Percentiles rank a stretch among this genome's conserved stretches.
phyloP scores from a whole-genome alignment of 345 rosid genomes.

The Salix udensis region DNA sequence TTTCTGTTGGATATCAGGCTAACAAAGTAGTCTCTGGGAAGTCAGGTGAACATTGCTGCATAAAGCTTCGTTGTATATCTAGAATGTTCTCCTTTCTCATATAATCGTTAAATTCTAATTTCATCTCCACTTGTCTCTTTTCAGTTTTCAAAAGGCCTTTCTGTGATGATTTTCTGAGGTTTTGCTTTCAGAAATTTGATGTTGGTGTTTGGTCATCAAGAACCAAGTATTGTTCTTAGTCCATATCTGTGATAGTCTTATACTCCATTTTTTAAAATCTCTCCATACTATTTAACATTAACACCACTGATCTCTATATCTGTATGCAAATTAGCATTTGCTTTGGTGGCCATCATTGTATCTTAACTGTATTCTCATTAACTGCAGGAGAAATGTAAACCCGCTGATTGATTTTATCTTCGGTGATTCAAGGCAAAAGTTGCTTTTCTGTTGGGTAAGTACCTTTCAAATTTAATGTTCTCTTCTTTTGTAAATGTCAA shows the following conservation, averaged over 20 bases:
- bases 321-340: neutral
- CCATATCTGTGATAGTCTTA: neutral
- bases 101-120: neutral
- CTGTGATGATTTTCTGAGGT: slow-evolving; percentile 26
- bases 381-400: slow-evolving; percentile 24
- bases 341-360: neutral
- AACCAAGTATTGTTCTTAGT: slow-evolving; percentile 12
- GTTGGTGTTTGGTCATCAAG: slow-evolving; percentile 36
- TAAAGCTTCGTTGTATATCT: neutral
- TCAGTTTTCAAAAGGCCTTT: slow-evolving; percentile 32
- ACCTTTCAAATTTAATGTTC: neutral
- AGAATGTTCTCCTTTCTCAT: neutral
- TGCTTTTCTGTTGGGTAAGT: slow-evolving; percentile 33
- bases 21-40: slow-evolving; percentile 12
- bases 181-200: slow-evolving; percentile 29
- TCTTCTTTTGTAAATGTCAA: neutral
- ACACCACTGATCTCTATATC: neutral
- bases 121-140: neutral
- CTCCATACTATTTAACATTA: neutral
- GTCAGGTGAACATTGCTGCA: slow-evolving; percentile 15
- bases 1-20: neutral
- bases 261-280: neutral
- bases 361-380: neutral
- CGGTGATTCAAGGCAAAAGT: slow-evolving; percentile 10
- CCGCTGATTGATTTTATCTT: slow-evolving; percentile 15